Evolutionary conservation across 805 yeast species (phyloP).

Genomic region (Ogataea nakhonphanomensis): DNA sequence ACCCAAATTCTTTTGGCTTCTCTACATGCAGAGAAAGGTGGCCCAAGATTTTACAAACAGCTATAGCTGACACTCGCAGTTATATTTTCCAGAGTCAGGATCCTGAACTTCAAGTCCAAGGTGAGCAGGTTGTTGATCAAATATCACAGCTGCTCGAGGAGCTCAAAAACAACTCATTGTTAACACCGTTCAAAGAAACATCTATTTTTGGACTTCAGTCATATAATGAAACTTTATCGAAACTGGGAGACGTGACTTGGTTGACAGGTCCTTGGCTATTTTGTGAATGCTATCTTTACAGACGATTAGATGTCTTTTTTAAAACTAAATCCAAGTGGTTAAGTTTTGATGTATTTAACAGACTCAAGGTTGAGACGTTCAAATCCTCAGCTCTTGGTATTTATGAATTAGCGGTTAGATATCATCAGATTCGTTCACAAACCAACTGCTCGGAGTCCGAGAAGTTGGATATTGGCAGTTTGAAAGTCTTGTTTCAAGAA

Average conservation of each 20-base stretch:
- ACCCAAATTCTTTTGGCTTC: constrained; percentile 75
- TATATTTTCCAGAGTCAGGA: constrained; percentile 8
- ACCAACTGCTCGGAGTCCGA: constrained; percentile 9
- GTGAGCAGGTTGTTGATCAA: constrained; percentile 39
- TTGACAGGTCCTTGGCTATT: constrained; percentile 85
- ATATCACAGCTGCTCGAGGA: constrained; percentile 44
- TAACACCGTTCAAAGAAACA: constrained; percentile 38
- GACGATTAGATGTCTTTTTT: constrained; percentile 51
- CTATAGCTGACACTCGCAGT: constrained; percentile 53
- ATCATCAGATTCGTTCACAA: constrained; percentile 39
- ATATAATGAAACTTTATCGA: constrained; percentile 55
- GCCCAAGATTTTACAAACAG: constrained; percentile 76
- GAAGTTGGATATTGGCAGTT: constrained; percentile 37
- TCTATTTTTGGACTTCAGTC: constrained; percentile 44
- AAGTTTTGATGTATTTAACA: constrained; percentile 69
- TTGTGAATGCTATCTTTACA: constrained; percentile 81
- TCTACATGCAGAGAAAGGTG: constrained; percentile 78
- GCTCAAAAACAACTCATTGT: constrained; percentile 39
- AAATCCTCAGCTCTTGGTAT: constrained; percentile 73
- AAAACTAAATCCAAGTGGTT: constrained; percentile 41
- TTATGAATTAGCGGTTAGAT: constrained; percentile 71
- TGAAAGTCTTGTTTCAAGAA: constrained; percentile 68
- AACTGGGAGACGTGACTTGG: constrained; percentile 56
- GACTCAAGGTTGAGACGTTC: constrained; percentile 72
- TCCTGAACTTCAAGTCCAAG: constrained; percentile 39